Base-by-base conservation (phyloP, 1,284 basidiomycete genomes). In the Ustilago crameri region DNA sequence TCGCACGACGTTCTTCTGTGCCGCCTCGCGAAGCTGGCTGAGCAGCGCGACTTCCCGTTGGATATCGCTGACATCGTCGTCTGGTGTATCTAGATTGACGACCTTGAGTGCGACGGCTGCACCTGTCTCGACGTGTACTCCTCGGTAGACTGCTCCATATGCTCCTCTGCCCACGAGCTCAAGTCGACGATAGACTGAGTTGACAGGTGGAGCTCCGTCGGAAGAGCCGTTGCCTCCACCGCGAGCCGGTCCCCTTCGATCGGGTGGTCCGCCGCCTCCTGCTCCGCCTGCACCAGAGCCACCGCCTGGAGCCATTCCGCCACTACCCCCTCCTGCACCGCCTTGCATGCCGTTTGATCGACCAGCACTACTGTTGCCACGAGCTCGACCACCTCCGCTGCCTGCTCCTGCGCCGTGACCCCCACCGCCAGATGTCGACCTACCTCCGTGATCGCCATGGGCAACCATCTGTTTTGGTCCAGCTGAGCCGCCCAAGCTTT, bases 51-150 rank as follows among this genome's bases (percentile, higher is more conserved):
- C 93, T 85, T 98, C 96, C 69, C 92, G 91, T 84, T 98, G 95
- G 57, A 98, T 98, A 84, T 96, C 95, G 45, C 87, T 91, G 23
- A 98, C 94, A 84, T 99, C 96, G 83, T 95, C 94, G 49, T 85
- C 84, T 52, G 92, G 90, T 17, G 92, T 96, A 85, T 98, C 96
- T 68, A 98, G 90, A 83, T 98, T 93, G 86, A 98, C 97, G 82
- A 98, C 95, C 86, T 98, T 97, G 85, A 97, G 90, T 15, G 93
- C 95, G 17, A 97, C 93, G 49, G 93, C 87, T 53, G 93, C 91
- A 17, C 92, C 91, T 0, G 92, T 90, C 1, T 90, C 88, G 43
- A 92, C 87, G 75, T 96, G 91, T 57, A 90, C 86, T 5, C 78
- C 81, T 10, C 79, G 61, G 47, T 82, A 82, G 34, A 82, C 82